Evolutionary conservation across 2,329 filamentous ascomycete genomes (phyloP), one percentile per base, ranked within the genome.

Genomic region (Diplocarpon rosae): DNA sequence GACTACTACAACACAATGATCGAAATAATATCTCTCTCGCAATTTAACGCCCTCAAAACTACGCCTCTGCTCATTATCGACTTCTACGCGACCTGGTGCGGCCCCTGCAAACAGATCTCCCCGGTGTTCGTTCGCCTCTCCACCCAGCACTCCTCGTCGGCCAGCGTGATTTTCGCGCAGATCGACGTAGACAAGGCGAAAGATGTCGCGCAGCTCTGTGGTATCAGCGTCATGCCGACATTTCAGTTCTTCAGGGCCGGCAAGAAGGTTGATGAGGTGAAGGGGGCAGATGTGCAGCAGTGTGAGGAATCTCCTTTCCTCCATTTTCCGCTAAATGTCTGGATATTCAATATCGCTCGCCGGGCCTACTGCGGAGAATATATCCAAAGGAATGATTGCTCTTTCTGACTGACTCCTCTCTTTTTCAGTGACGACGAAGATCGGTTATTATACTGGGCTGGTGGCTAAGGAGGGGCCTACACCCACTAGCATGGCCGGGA

Each of bases 81-180:
- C 42, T 59, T 95, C 73, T 92, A 90, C 61, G 89, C 89, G 62
- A 83, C 89, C 66, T 94, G 87, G 85, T 95, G 87, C 65, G 83
- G 82, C 42, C 87, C 89, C 60, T 95, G 88, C 76, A 92, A 92
- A 68, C 78, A 81, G 62, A 93, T 96, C 54, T 85, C 85, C 36
- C 89, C 89, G 14, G 76, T 83, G 43, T 95, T 93, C 65, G 85
- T 93, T 59, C 76, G 81, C 56, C 78, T 96, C 44, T 76, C 88
- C 35, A 72, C 72, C 48, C 81, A 88, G 61, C 78, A 90, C 58
- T 79, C 85, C 40, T 78, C 85, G 50, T 80, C 86, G 4, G 80
- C 81, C 60, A 80, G 79, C 61, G 83, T 95, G 58, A 82, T 83
- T 40, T 96, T 96, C 63, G 80, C 78, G 61, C 95, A 95, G 68